A percentile compares a stretch with the other conserved stretches of the same genome.
Conservation (phyloP, 805 yeast species). For the Tetrapisispora nanseiensis region DNA sequence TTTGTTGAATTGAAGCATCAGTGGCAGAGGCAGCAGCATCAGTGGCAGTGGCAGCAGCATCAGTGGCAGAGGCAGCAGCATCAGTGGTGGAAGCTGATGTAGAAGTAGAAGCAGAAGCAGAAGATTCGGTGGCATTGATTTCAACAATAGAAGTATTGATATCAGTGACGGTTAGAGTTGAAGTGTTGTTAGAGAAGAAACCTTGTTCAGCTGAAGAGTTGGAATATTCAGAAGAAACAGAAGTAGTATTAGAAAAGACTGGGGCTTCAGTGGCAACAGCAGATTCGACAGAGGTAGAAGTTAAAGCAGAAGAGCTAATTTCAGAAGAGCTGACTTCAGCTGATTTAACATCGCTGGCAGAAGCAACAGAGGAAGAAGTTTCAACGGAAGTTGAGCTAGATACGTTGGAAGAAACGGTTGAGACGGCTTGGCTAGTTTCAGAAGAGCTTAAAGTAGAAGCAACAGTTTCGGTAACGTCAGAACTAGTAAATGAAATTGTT, state of each 20-base stretch:
- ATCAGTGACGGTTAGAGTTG: neutral
- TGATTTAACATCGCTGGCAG: neutral
- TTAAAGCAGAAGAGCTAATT: neutral
- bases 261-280: neutral
- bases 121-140: neutral
- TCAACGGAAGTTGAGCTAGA: neutral
- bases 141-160: neutral
- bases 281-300: neutral
- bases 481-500: too few species aligned
- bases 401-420: too few species aligned
- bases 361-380: neutral
- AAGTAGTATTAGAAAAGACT: conserved; percentile 1
- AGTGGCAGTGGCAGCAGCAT: neutral
- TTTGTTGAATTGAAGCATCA: neutral
- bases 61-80: neutral
- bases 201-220: neutral
- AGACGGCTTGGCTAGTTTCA: neutral
- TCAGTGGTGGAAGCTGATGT: neutral
- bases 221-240: conserved; percentile 1
- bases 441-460: neutral
- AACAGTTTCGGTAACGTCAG: neutral
- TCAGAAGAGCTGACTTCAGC: conserved; percentile 1
- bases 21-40: neutral
- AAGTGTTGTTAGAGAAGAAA: neutral
- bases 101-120: neutral